Base-by-base conservation (phyloP, 2,329 filamentous ascomycete genomes). In the Penicillium sp. region DNA sequence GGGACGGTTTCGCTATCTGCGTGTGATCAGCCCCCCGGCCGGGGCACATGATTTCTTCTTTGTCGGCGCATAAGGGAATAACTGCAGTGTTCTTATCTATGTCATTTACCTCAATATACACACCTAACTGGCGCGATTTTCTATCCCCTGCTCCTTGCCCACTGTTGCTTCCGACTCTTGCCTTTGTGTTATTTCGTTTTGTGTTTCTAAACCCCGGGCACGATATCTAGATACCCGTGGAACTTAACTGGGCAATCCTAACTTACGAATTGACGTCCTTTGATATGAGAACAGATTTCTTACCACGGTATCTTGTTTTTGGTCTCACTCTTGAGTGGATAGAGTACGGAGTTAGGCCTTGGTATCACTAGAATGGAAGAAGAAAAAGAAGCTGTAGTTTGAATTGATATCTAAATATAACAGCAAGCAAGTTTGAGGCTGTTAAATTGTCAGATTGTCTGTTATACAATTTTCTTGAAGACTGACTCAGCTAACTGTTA, bases 1-100 rank as follows among this genome's bases (percentile, higher is more conserved):
- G 36, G 39, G 43, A 43, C 33, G 41, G 48, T 41, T 46, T 43
- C 27, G 49, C 35, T 48, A 35, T 40, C 23, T 31, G 19, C 45
- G 50, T 39, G 32, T 36, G 39, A 59, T 40, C 33, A n/a, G n/a
- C 18, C 16, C 16, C 28, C 25, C 25, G 26, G 30, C 27, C 33
- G 25, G 19, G 41, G n/a, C 37, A 18, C 30, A 41, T n/a, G n/a
- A 14, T 34, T 35, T 47, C 31, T 47, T 19, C 32, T 33, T 37
- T 33, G 26, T 34, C 18, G 48, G 47, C 45, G 50, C 42, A 43
- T 39, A 19, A 25, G 36, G 38, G 23, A 20, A 20, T 23, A 28
- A 26, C 25, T 14, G 28, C 23, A 44, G 35, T 36, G 21, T 45
- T 41, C 26, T 36, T 36, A 23, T 35, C 27, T 20, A 28, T 38